These are phyloP conservation scores for Leptomonas pyrrhocoris DNA, from an alignment of 208 protist species.

Conservation along the genomic window DNA sequence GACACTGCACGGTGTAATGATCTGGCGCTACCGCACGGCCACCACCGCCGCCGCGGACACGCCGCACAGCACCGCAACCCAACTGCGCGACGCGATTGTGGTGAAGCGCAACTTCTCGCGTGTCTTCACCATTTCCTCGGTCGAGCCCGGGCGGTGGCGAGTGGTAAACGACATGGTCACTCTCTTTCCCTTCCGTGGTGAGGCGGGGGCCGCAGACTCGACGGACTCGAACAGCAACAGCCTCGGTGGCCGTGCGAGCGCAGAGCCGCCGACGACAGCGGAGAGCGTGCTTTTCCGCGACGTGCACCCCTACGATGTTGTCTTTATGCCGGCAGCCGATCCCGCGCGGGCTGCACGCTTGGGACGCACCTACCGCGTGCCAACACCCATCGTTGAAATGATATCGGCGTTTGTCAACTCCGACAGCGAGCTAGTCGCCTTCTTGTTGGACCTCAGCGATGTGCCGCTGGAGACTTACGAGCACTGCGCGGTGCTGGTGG, in stretches of 20 bases:
- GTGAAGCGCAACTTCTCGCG: constrained; percentile 85
- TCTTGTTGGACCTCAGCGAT: constrained; percentile 68
- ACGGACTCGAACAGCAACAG: neutral
- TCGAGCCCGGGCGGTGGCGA: constrained; percentile 64
- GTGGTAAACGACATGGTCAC: constrained; percentile 86
- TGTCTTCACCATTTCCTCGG: constrained; percentile 48
- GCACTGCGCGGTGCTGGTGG: constrained; percentile 62
- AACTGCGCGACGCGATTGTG: constrained; percentile 40
- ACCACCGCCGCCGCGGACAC: constrained; percentile 28
- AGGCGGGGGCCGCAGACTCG: constrained; percentile 13
- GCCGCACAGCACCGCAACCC: constrained; percentile 12
- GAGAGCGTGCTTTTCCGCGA: constrained; percentile 50
- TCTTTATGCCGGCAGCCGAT: constrained; percentile 71
- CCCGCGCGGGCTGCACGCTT: constrained; percentile 47
- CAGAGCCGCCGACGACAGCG: constrained; percentile 10
- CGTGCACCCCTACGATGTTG: constrained; percentile 59
- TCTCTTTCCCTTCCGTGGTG: constrained; percentile 62
- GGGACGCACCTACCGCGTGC: constrained; percentile 61
- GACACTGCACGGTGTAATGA: constrained; percentile 83
- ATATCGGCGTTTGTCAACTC: constrained; percentile 46
- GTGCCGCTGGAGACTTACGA: constrained; percentile 71
- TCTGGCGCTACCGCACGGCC: constrained; percentile 62
- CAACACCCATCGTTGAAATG: constrained; percentile 56
- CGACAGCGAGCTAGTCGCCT: constrained; percentile 64
- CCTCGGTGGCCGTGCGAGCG: neutral